Evolutionary conservation across 768 basidiomycete species (phyloP).

Genomic region (Naganishia antarctica): DNA sequence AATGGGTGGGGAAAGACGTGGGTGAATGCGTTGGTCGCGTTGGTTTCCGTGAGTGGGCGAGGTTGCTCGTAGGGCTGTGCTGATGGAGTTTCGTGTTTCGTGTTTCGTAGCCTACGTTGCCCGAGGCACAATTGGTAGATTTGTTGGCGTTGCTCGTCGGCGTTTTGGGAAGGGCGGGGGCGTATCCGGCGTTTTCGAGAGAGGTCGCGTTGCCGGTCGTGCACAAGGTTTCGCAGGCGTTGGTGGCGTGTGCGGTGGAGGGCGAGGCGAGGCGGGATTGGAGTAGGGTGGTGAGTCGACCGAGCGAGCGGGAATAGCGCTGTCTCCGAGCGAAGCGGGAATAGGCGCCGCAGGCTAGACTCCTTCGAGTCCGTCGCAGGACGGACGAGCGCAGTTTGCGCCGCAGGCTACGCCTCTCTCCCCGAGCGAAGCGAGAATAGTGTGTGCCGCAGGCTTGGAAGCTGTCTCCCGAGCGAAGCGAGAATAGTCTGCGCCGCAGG

Average conservation of each 20-base stretch:
- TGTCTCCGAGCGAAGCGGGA: too few relatives aligned
- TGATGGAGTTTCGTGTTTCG: too few relatives aligned
- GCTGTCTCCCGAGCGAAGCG: too few relatives aligned
- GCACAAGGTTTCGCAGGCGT: conserved; percentile 6
- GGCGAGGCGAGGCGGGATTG: background rate
- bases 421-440: too few relatives aligned
- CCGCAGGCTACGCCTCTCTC: too few relatives aligned
- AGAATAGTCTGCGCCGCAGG: too few relatives aligned
- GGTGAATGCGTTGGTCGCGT: conserved; percentile 11
- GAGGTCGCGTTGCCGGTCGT: conserved; percentile 5
- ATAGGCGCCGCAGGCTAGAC: too few relatives aligned
- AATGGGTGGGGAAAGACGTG: conserved; percentile 22
- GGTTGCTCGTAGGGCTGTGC: too few relatives aligned
- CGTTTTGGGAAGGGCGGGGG: conserved; percentile 21
- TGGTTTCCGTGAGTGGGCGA: conserved; percentile 11
- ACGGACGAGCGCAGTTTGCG: too few relatives aligned
- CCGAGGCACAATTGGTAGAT: background rate
- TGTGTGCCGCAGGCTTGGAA: too few relatives aligned
- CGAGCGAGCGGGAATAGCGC: background rate
- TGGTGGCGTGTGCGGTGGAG: background rate
- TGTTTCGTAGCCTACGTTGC: background rate
- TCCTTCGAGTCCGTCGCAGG: too few relatives aligned
- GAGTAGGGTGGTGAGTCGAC: background rate
- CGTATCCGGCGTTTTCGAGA: background rate
- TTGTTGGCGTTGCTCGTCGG: background rate